Evolutionary conservation across 1,284 basidiomycete genomes (phyloP).

Genomic region (Ustilago loliicola): DNA sequence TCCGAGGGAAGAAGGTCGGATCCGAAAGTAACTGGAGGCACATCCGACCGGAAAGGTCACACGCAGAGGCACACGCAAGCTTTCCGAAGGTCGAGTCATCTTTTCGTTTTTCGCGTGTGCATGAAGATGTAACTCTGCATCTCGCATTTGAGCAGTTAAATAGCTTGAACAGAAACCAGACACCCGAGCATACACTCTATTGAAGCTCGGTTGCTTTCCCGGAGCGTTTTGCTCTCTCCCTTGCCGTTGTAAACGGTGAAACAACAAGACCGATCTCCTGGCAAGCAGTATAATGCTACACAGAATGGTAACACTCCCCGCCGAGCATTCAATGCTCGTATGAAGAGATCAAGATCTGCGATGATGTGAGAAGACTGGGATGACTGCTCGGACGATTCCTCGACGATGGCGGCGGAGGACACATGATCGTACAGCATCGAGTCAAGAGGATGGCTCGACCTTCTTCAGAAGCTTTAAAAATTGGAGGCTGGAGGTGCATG

Average conservation of each 20-base stretch:
- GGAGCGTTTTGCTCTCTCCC: not conserved
- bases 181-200: not conserved
- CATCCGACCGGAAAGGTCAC: not conserved
- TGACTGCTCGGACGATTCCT: not conserved
- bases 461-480: constrained; percentile 11
- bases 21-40: not conserved
- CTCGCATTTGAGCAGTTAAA: not conserved
- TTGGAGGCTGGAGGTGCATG: not conserved
- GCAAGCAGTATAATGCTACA: too few relatives aligned
- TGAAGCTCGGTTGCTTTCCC: not conserved
- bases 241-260: too few relatives aligned
- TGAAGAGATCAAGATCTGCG: too few relatives aligned
- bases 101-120: not conserved
- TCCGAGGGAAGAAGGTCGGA: not conserved
- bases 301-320: too few relatives aligned
- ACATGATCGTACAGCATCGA: constrained; percentile 6
- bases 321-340: too few relatives aligned
- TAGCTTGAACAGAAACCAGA: not conserved
- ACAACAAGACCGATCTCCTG: too few relatives aligned
- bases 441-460: constrained; percentile 16
- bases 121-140: not conserved
- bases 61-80: too few relatives aligned
- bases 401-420: not conserved
- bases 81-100: constrained; percentile 9
- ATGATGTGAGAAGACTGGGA: not conserved